Conservation (phyloP, 345 rosid genomes). For the Cardiospermum halicacabum region DNA sequence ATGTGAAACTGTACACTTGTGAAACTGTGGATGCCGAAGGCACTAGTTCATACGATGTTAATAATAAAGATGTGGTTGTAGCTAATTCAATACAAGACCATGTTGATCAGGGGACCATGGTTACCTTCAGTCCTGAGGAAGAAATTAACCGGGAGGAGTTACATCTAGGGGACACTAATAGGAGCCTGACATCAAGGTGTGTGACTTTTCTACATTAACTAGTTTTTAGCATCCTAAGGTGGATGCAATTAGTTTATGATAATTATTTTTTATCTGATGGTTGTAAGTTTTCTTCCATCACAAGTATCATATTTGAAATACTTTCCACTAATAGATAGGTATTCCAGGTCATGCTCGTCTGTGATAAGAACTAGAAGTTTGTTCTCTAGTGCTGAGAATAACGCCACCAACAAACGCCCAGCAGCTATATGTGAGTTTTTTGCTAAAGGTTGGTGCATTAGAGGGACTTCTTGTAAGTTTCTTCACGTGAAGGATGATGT, state of each 20-base stretch:
- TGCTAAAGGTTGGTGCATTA: constrained; percentile 81
- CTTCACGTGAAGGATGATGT: constrained; percentile 49
- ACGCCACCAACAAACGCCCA: constrained; percentile 41
- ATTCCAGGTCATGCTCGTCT: constrained; percentile 47
- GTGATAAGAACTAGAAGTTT: constrained; percentile 32
- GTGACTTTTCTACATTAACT: constrained; percentile 15
- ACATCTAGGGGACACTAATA: constrained; percentile 25
- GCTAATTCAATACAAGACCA: constrained; percentile 2
- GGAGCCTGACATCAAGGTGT: constrained; percentile 48
- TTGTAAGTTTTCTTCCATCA: constrained; percentile 18
- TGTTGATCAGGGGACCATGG: constrained; percentile 19
- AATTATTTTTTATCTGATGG: constrained; percentile 9
- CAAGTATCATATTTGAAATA: constrained; percentile 13
- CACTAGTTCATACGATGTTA: constrained; percentile 11
- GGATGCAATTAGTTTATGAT: constrained; percentile 16
- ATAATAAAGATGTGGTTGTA: constrained; percentile 18
- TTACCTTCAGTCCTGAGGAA: constrained; percentile 18
- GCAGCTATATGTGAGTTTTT: constrained; percentile 61
- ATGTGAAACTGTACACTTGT: constrained; percentile 13
- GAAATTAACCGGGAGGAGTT: constrained; percentile 23
- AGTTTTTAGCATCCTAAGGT: constrained; percentile 10
- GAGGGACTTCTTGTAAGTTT: constrained; percentile 71
- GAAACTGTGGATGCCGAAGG: constrained; percentile 22
- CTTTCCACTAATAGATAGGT: constrained; percentile 31
- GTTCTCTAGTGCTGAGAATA: constrained; percentile 28